Percentiles rank a stretch among this genome's conserved stretches.
Conservation (phyloP, 345 rosid species). For the Trapa incisa region DNA sequence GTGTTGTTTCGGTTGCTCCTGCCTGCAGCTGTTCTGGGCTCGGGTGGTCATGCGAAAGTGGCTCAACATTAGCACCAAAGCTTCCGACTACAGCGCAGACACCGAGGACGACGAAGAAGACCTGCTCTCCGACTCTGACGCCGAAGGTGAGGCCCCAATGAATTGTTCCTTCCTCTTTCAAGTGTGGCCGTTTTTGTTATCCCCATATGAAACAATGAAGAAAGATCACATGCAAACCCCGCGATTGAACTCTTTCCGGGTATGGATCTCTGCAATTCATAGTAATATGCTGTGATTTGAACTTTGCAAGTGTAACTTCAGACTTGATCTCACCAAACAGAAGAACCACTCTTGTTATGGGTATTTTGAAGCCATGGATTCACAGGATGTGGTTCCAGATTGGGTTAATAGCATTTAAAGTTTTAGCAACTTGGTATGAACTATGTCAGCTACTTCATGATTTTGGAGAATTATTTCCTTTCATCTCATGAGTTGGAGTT, state of each 20-base stretch:
- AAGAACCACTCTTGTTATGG: not conserved
- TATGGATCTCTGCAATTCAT: not conserved
- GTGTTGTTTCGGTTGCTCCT: conserved; percentile 73
- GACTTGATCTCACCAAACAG: not conserved
- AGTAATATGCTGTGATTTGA: not conserved
- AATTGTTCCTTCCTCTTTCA: not conserved
- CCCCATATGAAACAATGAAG: not conserved
- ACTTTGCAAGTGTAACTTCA: not conserved
- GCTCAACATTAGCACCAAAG: conserved; percentile 55
- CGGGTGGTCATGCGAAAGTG: conserved; percentile 62
- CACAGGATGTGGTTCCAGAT: not conserved
- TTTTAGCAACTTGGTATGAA: not conserved
- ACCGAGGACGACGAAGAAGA: conserved; percentile 38
- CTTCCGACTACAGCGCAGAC: conserved; percentile 77
- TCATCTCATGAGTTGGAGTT: not conserved
- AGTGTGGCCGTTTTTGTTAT: not conserved
- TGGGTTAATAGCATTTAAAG: not conserved
- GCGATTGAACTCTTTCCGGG: not conserved
- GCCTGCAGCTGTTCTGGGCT: conserved; percentile 83
- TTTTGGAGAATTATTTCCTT: not conserved
- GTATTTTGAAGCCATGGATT: not conserved
- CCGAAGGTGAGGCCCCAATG: conserved; percentile 21
- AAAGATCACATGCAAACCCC: not conserved
- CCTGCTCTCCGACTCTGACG: conserved; percentile 31
- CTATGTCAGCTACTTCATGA: not conserved